phyloP scores from a whole-genome alignment of 306 rosid genomes.

The Psophocarpus tetragonolobus region DNA sequence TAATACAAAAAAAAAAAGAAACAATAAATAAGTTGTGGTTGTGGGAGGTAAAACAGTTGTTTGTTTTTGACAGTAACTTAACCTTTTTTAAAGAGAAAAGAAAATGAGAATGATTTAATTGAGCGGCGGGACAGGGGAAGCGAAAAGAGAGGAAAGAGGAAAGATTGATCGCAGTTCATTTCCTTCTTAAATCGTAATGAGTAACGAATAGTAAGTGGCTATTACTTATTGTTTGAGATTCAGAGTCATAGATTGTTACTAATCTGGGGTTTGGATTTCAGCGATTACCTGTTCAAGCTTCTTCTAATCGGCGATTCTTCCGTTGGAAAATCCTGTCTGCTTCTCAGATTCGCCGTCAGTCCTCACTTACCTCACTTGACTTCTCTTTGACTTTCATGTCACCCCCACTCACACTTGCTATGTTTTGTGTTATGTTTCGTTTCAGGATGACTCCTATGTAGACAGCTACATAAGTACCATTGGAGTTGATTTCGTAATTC shows the following conservation, averaged over 20 bases:
- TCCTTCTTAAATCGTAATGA: too few species aligned
- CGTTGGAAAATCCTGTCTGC: constrained; percentile 92
- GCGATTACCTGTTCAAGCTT: constrained; percentile 95
- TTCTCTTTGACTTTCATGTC: background rate
- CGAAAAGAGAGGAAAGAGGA: background rate
- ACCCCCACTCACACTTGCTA: background rate
- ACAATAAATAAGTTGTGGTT: too few species aligned
- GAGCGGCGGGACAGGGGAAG: background rate
- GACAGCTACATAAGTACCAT: constrained; percentile 97
- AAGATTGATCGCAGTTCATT: background rate
- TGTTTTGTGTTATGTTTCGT: background rate
- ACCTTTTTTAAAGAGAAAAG: background rate
- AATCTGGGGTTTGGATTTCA: constrained; percentile 19
- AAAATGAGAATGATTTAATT: background rate
- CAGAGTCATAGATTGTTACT: background rate
- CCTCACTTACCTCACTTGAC: background rate
- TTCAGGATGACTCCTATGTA: constrained; percentile 89
- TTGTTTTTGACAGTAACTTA: background rate
- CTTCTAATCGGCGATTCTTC: constrained; percentile 94
- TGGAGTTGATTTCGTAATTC: constrained; percentile 92
- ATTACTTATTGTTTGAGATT: too few species aligned
- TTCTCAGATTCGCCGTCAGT: constrained; percentile 87
- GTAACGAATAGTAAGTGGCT: constrained; percentile 76
- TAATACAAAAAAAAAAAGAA: too few species aligned
- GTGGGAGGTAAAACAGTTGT: background rate